Conservation (phyloP, 768 basidiomycete species). For the Mycena kentingensis region DNA sequence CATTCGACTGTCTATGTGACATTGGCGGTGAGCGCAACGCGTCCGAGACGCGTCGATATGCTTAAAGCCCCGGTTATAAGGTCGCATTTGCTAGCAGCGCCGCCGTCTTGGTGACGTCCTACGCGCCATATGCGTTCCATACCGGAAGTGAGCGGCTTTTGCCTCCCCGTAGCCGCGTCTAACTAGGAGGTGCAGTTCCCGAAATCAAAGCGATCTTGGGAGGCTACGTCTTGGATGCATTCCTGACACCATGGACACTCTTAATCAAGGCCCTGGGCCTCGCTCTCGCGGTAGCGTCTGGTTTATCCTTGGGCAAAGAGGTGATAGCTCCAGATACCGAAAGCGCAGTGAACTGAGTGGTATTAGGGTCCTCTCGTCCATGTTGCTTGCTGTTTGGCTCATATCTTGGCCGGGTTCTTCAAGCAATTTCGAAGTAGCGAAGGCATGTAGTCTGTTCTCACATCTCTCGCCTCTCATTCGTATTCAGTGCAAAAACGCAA, state of each 20-base stretch:
- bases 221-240: constrained; percentile 85
- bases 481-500: constrained; percentile 74
- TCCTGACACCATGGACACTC: constrained; percentile 84
- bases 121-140: constrained; percentile 78
- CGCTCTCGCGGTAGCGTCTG: constrained; percentile 82
- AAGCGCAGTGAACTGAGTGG: constrained; percentile 4
- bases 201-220: constrained; percentile 85
- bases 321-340: constrained; percentile 37
- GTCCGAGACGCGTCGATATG: neutral
- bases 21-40: constrained; percentile 52
- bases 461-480: neutral
- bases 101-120: constrained; percentile 61
- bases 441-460: constrained; percentile 41
- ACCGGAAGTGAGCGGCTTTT: constrained; percentile 64
- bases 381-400: constrained; percentile 81
- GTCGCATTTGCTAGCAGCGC: constrained; percentile 64
- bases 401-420: constrained; percentile 66
- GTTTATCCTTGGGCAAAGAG: constrained; percentile 84
- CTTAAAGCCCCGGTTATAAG: constrained; percentile 34
- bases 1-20: constrained; percentile 67
- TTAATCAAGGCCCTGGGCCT: constrained; percentile 84
- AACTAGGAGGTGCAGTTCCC: constrained; percentile 49
- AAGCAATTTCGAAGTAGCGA: constrained; percentile 76
- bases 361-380: constrained; percentile 82
- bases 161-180: constrained; percentile 1